phyloP scores from a whole-genome alignment of 2,329 filamentous ascomycete species.

The Epichloe elymi region DNA sequence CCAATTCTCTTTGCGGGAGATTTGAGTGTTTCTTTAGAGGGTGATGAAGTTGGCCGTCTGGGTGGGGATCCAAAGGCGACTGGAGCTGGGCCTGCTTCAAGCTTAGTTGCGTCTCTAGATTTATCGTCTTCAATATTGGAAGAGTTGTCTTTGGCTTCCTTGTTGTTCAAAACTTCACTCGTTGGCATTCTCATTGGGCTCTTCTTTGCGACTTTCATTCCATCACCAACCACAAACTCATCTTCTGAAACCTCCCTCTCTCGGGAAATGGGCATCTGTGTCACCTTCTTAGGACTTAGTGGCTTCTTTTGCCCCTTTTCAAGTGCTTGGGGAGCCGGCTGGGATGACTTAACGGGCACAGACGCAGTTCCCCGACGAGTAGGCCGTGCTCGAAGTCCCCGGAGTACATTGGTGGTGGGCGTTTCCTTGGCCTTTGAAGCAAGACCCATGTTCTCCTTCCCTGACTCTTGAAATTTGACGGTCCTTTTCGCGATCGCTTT shows the following conservation, averaged over 20 bases:
- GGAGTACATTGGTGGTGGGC: conserved; percentile 16
- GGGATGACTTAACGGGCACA: conserved; percentile 20
- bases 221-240: conserved; percentile 41
- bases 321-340: no score
- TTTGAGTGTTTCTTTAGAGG: conserved; percentile 41
- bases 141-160: background rate
- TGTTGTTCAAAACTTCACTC: background rate
- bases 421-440: conserved; percentile 23
- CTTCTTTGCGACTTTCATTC: background rate
- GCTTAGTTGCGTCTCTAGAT: conserved; percentile 2
- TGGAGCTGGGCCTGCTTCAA: background rate
- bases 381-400: conserved; percentile 26
- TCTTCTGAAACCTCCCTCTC: conserved; percentile 41
- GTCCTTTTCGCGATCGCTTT: conserved; percentile 43
- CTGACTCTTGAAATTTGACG: conserved; percentile 50
- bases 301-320: conserved; percentile 29
- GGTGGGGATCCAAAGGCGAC: conserved; percentile 37
- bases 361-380: conserved; percentile 27
- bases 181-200: conserved; percentile 9
- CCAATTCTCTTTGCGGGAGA: conserved; percentile 38
- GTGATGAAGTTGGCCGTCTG: conserved; percentile 37
- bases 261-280: conserved; percentile 36
- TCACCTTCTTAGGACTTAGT: conserved; percentile 52
- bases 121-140: conserved; percentile 7
- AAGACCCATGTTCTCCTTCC: conserved; percentile 49